These are phyloP conservation scores for Cystofilobasidium macerans DNA, from an alignment of 768 basidiomycete genomes.

Conservation along the genomic window DNA sequence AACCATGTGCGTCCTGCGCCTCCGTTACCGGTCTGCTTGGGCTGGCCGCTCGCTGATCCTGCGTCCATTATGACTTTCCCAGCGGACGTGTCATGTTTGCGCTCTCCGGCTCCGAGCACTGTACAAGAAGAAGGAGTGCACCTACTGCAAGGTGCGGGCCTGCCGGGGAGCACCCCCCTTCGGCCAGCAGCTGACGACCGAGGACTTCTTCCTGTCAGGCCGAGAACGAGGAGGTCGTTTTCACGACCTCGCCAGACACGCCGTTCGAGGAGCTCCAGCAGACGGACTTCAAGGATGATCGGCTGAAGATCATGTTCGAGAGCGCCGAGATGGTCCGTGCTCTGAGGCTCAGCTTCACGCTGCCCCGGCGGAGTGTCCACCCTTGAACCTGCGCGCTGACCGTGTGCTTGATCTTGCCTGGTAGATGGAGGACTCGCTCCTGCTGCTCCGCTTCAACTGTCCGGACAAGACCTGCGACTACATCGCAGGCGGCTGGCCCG, in stretches of 20 bases:
- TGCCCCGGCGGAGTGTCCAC: no score
- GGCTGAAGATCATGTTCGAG: constrained; percentile 71
- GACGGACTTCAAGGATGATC: constrained; percentile 33
- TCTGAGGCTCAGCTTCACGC: no score
- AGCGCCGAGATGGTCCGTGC: constrained; percentile 49
- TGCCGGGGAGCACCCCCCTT: constrained; percentile 38
- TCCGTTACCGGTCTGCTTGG: background rate
- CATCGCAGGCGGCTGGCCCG: constrained; percentile 76
- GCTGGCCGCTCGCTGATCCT: background rate
- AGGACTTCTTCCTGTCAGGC: no score
- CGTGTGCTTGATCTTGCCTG: no score
- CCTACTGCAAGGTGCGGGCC: constrained; percentile 77
- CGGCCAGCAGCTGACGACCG: no score
- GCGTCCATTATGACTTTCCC: background rate
- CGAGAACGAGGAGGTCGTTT: constrained; percentile 50
- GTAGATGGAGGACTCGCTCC: constrained; percentile 79
- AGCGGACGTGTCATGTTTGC: constrained; percentile 49
- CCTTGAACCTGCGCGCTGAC: no score
- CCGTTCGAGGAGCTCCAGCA: constrained; percentile 51
- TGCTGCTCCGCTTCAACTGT: constrained; percentile 89
- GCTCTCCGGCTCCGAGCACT: constrained; percentile 73
- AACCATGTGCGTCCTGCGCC: constrained; percentile 48
- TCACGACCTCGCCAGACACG: constrained; percentile 56
- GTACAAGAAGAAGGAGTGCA: constrained; percentile 87
- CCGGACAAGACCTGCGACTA: constrained; percentile 73